phyloP scores from a whole-genome alignment of 257 asterid genomes.

The Parsonsia alboflavescens region DNA sequence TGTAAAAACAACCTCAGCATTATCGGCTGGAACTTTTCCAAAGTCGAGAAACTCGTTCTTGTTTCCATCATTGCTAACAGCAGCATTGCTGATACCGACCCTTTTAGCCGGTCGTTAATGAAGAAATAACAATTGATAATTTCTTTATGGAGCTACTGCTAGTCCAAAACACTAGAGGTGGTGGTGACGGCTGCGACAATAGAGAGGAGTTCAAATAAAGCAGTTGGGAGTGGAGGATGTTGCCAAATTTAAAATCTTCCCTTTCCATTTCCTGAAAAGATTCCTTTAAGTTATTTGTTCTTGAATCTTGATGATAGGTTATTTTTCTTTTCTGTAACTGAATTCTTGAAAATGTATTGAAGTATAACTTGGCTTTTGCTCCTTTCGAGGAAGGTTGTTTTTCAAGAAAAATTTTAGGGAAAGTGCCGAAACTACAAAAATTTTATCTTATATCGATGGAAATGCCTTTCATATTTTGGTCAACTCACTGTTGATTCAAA shows the following conservation, averaged over 20 bases:
- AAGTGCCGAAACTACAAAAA: no score
- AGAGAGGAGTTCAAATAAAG: conserved; percentile 11
- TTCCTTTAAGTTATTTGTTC: neutral
- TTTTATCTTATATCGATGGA: no score
- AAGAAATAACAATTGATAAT: conserved; percentile 13
- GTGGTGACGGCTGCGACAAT: conserved; percentile 15
- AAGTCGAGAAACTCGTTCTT: conserved; percentile 9
- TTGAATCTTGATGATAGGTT: neutral
- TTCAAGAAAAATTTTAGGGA: no score
- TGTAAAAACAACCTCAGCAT: conserved; percentile 10
- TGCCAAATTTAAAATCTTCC: conserved; percentile 11
- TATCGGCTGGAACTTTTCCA: conserved; percentile 24
- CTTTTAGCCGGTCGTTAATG: conserved; percentile 25
- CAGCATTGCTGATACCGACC: neutral
- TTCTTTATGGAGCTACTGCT: conserved; percentile 21
- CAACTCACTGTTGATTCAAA: no score
- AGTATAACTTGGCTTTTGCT: no score
- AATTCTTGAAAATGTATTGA: neutral
- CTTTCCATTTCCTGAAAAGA: conserved; percentile 14
- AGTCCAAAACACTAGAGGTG: conserved; percentile 1
- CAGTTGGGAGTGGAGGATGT: conserved; percentile 9
- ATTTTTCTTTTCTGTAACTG: neutral
- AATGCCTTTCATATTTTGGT: no score
- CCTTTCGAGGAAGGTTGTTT: no score
- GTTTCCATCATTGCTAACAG: no score